Base-by-base conservation (phyloP, 1,284 basidiomycete genomes). In the Cutaneotrichosporon dermatis region DNA sequence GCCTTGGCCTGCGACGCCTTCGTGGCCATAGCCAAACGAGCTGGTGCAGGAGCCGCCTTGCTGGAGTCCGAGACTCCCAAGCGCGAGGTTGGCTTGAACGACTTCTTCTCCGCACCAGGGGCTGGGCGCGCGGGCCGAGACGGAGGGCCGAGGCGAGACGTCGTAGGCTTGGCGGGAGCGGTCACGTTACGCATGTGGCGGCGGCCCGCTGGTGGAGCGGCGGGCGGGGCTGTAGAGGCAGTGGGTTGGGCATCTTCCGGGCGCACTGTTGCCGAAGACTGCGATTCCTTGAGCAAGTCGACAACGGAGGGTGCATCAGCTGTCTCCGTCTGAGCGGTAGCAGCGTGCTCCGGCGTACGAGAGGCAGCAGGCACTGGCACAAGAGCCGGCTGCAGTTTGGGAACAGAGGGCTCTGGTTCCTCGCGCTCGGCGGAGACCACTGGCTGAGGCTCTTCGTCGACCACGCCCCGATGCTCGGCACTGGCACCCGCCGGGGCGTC, bases 31-130 rank as follows among this genome's bases (percentile, higher is more conserved):
- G 59, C 59, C 11, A 64, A 9, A 4, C 60, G 55, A 7, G 63
- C 59, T 1, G 63, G 59, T 4, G 63, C 63, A 8, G 60, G 59
- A 0, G 63, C 63, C 3, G 48, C 55, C 55, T 64, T 64, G 33
- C 51, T 41, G 5, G 43, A 13, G 10, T 58, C 54, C 1, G 44
- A 33, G 7, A 45, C 33, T 2, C 56, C 56, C 1, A 60, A 44
- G 9, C 48, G 50, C 1, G 54, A 62, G 6, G 58, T 53, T 2
- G 63, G 63, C 13, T 57, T 51, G 55, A 64, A 64, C 34, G 57
- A 49, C 52, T 57, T 57, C 51, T 64, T 61, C 52, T 64, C 63
- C 4, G 13, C 34, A 12, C 7, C 13, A 2, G 15, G 35, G 5
- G 41, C 16, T 2, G 50, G 39, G 2, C 50, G 50, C 2, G 33